Conservation (phyloP, 192 early-diverging fungal genomes). For the Backusella australiensis region DNA sequence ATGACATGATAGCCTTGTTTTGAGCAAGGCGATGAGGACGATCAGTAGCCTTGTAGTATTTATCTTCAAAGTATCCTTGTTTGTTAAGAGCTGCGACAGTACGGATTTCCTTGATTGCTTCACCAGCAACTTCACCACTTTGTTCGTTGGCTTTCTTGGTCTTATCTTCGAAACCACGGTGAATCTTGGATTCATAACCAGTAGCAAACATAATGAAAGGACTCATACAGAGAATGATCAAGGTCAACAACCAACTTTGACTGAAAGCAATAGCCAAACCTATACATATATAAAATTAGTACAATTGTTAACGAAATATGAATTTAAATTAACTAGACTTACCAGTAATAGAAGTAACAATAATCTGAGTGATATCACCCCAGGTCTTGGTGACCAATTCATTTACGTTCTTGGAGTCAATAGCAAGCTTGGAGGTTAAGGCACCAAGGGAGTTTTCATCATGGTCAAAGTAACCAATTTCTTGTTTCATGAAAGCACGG, state of each 20-base stretch:
- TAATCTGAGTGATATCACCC: conserved; percentile 31
- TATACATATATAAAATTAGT: neutral
- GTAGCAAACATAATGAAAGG: conserved; percentile 60
- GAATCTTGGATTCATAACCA: conserved; percentile 49
- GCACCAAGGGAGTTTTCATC: conserved; percentile 72
- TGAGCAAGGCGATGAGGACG: conserved; percentile 70
- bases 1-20: conserved; percentile 59
- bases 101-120: conserved; percentile 82
- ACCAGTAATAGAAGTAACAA: conserved; percentile 38
- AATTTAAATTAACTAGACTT: conserved; percentile 1
- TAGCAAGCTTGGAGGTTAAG: conserved; percentile 77
- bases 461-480: conserved; percentile 85
- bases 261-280: conserved; percentile 61
- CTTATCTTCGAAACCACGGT: conserved; percentile 59
- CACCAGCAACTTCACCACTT: conserved; percentile 77
- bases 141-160: conserved; percentile 77
- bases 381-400: conserved; percentile 55
- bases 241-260: conserved; percentile 77
- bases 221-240: conserved; percentile 65
- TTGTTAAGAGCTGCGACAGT: conserved; percentile 80
- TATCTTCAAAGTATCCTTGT: conserved; percentile 64
- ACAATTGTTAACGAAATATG: conserved; percentile 6
- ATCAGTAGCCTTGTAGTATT: conserved; percentile 61
- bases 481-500: conserved; percentile 74
- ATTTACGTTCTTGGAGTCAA: conserved; percentile 61